phyloP scores from a whole-genome alignment of 345 rosid genomes.

The Eucalyptus virginea region DNA sequence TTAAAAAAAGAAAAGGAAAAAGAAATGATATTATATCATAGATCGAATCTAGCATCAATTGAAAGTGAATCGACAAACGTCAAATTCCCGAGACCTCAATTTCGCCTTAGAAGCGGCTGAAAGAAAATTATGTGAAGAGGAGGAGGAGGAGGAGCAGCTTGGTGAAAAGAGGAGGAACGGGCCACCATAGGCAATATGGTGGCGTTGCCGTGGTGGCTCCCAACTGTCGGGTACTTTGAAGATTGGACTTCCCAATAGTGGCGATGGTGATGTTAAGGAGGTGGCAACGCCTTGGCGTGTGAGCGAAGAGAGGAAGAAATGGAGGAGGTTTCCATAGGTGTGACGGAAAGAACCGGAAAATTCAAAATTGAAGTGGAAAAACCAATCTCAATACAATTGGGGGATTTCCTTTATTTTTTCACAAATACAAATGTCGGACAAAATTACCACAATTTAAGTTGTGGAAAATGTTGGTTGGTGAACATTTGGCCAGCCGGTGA shows the following conservation, averaged over 20 bases:
- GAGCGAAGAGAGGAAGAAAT: not conserved
- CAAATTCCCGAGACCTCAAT: not conserved
- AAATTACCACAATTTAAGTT: too few relatives aligned
- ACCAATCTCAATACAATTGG: not conserved
- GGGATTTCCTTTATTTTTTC: not conserved
- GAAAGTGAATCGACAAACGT: not conserved
- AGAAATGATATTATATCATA: too few relatives aligned
- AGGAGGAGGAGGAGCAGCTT: too few relatives aligned
- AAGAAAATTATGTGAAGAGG: not conserved
- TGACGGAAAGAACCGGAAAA: too few relatives aligned
- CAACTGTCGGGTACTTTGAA: not conserved
- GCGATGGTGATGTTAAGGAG: not conserved
- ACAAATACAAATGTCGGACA: not conserved
- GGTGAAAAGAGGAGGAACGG: too few relatives aligned
- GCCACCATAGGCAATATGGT: not conserved
- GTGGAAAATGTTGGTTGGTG: accelerated
- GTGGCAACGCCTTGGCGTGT: not conserved
- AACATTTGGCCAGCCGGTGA: accelerated
- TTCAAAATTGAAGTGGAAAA: too few relatives aligned
- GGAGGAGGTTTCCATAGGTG: not conserved
- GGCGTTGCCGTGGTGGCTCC: not conserved
- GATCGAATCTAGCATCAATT: not conserved
- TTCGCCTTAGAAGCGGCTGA: not conserved
- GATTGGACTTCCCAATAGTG: not conserved
- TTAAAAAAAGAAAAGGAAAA: not conserved